Percentiles rank a stretch among this genome's conserved stretches.
Conservation (phyloP, 106 monocot species). For the Allium sativum region DNA sequence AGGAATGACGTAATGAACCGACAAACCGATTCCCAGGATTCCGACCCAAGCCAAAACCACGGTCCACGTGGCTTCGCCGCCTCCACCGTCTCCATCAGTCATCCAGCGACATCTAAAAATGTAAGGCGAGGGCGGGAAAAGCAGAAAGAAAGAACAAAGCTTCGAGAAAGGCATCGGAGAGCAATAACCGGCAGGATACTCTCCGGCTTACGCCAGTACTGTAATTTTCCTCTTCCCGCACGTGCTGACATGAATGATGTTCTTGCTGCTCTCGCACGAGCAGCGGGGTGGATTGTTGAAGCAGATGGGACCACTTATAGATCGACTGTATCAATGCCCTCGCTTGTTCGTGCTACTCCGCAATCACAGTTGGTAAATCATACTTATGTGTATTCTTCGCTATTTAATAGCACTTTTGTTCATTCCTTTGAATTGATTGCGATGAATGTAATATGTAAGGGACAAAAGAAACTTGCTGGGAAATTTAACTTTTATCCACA, state of each 20-base stretch:
- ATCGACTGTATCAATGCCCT: constrained; percentile 4
- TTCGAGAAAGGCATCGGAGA: constrained; percentile 81
- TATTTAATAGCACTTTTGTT: too few relatives aligned
- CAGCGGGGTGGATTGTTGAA: constrained; percentile 88
- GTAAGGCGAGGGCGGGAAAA: constrained; percentile 63
- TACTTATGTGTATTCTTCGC: too few relatives aligned
- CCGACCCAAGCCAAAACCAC: constrained; percentile 27
- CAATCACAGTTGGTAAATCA: background rate
- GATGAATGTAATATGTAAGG: too few relatives aligned
- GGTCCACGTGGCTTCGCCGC: constrained; percentile 52
- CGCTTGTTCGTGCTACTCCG: constrained; percentile 5
- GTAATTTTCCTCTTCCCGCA: constrained; percentile 85
- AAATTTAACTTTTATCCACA: too few relatives aligned
- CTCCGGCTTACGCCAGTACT: constrained; percentile 80
- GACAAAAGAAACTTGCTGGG: too few relatives aligned
- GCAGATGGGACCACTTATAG: constrained; percentile 85
- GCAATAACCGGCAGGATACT: constrained; percentile 98
- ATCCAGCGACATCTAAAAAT: constrained; percentile 7
- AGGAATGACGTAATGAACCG: too few relatives aligned
- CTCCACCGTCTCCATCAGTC: constrained; percentile 8
- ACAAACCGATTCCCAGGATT: constrained; percentile 10
- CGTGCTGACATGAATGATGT: constrained; percentile 99
- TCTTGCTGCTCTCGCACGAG: constrained; percentile 88
- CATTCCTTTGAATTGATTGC: too few relatives aligned
- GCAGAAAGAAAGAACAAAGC: constrained; percentile 93